Evolutionary conservation across 805 yeast species (phyloP).

Genomic region (Clavispora phyllophila): DNA sequence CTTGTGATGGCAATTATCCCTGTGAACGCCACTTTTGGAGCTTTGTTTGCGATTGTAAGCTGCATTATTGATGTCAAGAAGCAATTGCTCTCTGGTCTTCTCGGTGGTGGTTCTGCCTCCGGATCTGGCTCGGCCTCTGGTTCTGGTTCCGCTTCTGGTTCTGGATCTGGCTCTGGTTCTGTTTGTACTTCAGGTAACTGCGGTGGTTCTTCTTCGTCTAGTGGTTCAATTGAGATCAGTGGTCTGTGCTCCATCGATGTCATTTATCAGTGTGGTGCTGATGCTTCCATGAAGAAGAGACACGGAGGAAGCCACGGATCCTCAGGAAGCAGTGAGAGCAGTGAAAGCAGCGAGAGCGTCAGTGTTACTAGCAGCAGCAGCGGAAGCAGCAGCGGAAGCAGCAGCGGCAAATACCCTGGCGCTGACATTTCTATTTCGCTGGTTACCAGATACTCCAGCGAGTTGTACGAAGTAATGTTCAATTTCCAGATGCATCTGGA

Average conservation of each 20-base stretch:
- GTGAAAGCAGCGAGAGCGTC: not conserved
- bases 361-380: not conserved
- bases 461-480: constrained; percentile 3
- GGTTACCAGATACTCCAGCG: not conserved
- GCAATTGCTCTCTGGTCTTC: not conserved
- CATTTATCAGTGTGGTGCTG: not conserved
- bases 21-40: not conserved
- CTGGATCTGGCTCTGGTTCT: not conserved
- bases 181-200: too few species aligned
- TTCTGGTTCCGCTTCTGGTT: not conserved
- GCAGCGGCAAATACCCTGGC: not conserved
- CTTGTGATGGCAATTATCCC: not conserved
- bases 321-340: not conserved
- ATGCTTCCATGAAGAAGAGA: not conserved
- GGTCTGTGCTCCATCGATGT: not conserved
- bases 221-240: not conserved
- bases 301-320: not conserved
- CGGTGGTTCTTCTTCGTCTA: not conserved
- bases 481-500: constrained; percentile 5
- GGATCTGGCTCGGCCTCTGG: not conserved
- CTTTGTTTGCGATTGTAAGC: not conserved
- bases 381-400: not conserved
- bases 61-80: not conserved
- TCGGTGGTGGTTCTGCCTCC: not conserved
- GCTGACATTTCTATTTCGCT: not conserved